phyloP scores from a whole-genome alignment of 140 eudicot species.

The Ambrosia hybrid region DNA sequence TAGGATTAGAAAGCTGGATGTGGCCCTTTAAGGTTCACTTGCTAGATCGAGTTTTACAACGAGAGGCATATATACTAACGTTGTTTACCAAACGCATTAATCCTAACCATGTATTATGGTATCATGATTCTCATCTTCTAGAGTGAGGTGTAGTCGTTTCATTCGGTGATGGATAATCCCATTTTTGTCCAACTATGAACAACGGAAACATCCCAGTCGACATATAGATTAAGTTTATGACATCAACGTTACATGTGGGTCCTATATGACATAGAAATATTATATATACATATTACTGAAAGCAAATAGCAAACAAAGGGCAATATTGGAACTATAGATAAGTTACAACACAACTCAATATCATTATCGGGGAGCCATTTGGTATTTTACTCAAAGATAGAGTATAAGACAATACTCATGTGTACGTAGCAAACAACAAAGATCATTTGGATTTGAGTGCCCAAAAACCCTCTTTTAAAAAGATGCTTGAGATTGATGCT shows the following conservation, averaged over 20 bases:
- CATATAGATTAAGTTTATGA: background rate
- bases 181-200: background rate
- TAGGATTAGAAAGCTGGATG: too few species aligned
- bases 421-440: constrained; percentile 55
- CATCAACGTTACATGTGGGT: background rate
- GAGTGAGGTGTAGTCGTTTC: background rate
- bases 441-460: constrained; percentile 50
- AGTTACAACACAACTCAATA: constrained; percentile 15
- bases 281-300: too few species aligned
- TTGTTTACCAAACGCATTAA: too few species aligned
- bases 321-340: constrained; percentile 26
- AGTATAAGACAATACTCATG: constrained; percentile 30
- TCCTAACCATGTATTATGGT: background rate
- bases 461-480: constrained; percentile 34
- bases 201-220: background rate
- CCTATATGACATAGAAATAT: background rate
- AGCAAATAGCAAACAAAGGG: constrained; percentile 17
- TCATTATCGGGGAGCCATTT: constrained; percentile 31
- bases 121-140: background rate
- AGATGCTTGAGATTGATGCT: constrained; percentile 23
- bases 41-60: too few species aligned
- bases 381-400: constrained; percentile 33
- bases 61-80: too few species aligned
- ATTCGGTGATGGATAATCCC: background rate
- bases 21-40: too few species aligned